Evolutionary conservation across 176 grass and related monocot genomes (phyloP), one percentile per base, ranked within the genome.

Genomic region (Puya raimondii): DNA sequence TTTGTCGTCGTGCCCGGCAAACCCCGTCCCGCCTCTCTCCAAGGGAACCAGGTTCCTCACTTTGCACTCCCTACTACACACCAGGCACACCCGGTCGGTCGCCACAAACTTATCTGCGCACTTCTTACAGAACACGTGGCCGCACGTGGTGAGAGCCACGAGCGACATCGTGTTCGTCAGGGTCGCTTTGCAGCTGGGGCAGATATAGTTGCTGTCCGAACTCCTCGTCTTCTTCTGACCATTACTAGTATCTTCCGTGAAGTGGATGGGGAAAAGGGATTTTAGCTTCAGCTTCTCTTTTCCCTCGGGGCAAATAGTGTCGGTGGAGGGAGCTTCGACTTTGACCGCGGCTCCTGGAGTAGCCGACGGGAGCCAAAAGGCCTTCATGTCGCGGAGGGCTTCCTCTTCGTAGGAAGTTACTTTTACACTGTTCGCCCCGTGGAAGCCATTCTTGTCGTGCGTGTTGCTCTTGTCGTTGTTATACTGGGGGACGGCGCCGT

Each of bases 121-220:
- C 79, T 99, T 94, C 80, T 93, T 99, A 80, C 95, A 99, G 63
- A 94, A 99, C 47, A 99, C 90, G 70, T 99, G 90, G 17, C 95
- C 95, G 15, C 95, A 99, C 10, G 87, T 91, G 84, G 72, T 99
- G 50, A 99, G 49, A 0, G 51, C 85, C 53, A 93, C 87, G 9
- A 99, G 82, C 11, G 90, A 73, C 66, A 93, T 80, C 11, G 90
- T 88, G 70, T 99, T 94, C 42, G 95, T 99, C 48, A 99, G 75
- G 51, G 90, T 99, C 23, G 88, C 86, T 49, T 94, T 99, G 75
- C 95, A 99, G 67, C 95, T 99, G 6, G 95, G 95, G 80, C 95
- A 99, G 61, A 99, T 88, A 72, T 86, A 99, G 69, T 79, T 93
- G 65, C 65, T 99, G 48, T 93, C 84, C 47, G 84, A 76, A 70